phyloP scores from a whole-genome alignment of 768 basidiomycete genomes.

The Lanmaoa rubissima region DNA sequence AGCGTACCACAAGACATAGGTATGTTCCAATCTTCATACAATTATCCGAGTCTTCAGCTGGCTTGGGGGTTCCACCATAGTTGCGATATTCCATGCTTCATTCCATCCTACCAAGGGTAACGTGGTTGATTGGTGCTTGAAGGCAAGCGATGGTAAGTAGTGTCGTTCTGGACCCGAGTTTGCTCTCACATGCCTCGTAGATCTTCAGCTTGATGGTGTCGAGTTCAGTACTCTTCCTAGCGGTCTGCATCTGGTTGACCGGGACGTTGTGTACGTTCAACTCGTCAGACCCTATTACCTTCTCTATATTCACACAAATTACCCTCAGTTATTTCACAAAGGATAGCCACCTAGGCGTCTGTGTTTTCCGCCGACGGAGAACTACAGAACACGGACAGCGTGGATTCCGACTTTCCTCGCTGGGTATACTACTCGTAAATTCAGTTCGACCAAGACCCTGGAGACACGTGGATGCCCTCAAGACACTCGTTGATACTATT shows the following conservation, averaged over 20 bases:
- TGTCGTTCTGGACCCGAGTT: background rate
- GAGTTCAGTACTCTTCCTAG: slow-evolving; percentile 84
- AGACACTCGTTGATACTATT: slow-evolving; percentile 53
- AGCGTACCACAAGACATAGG: slow-evolving; percentile 55
- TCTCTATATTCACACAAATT: slow-evolving; percentile 9
- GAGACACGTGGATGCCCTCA: slow-evolving; percentile 65
- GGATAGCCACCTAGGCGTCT: slow-evolving; percentile 65
- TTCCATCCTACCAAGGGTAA: slow-evolving; percentile 86
- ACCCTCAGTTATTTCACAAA: slow-evolving; percentile 67
- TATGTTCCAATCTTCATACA: slow-evolving; percentile 21
- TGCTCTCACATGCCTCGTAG: slow-evolving; percentile 34
- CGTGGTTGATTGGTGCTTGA: slow-evolving; percentile 74
- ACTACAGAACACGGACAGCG: slow-evolving; percentile 73
- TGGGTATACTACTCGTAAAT: slow-evolving; percentile 69
- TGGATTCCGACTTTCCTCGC: slow-evolving; percentile 75
- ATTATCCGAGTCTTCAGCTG: background rate
- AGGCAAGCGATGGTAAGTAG: slow-evolving; percentile 60
- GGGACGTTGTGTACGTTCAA: slow-evolving; percentile 68
- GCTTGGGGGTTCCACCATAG: slow-evolving; percentile 33
- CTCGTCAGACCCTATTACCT: background rate
- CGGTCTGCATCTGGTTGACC: slow-evolving; percentile 75
- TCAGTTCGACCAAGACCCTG: slow-evolving; percentile 71
- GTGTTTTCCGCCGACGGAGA: slow-evolving; percentile 66
- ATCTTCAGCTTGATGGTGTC: slow-evolving; percentile 63
- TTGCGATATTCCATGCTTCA: slow-evolving; percentile 80